Percentiles rank a stretch among this genome's conserved stretches.
phyloP scores from a whole-genome alignment of 2,329 filamentous ascomycete species.

The Macrophomina pseudophaseolina region DNA sequence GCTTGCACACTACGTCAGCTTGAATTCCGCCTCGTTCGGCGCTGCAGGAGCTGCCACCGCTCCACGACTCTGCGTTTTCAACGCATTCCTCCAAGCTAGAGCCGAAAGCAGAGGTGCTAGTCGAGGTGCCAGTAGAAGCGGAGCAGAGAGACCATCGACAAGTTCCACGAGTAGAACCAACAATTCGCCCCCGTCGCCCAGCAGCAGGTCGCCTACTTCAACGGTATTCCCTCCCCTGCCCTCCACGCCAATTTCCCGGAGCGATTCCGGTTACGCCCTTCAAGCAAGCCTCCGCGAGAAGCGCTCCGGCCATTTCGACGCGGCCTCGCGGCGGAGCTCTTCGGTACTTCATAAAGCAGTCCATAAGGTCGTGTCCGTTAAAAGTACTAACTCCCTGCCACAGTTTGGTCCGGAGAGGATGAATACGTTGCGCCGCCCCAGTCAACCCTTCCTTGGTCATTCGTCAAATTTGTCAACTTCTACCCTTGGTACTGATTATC shows the following conservation, averaged over 20 bases:
- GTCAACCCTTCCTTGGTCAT: conserved; percentile 72
- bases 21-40: conserved; percentile 88
- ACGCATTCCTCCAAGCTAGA: conserved; percentile 82
- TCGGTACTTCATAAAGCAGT: conserved; percentile 55
- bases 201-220: conserved; percentile 72
- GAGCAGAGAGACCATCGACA: conserved; percentile 72
- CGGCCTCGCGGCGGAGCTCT: conserved; percentile 83
- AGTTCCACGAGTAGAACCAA: conserved; percentile 42
- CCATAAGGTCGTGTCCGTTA: conserved; percentile 10
- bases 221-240: conserved; percentile 78
- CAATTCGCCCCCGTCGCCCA: conserved; percentile 62
- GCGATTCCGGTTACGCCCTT: conserved; percentile 88
- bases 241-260: conserved; percentile 80
- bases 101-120: conserved; percentile 61
- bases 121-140: conserved; percentile 46
- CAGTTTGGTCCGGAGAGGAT: conserved; percentile 77
- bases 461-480: conserved; percentile 71
- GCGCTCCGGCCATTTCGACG: conserved; percentile 89
- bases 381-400: conserved; percentile 36
- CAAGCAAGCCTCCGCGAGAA: conserved; percentile 90
- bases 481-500: conserved; percentile 56
- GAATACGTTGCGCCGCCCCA: conserved; percentile 66
- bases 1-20: conserved; percentile 82
- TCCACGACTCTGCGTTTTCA: conserved; percentile 75
- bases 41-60: conserved; percentile 53